Conservation (phyloP, 495 filamentous ascomycete species). For the Schizothecium vesticola region DNA sequence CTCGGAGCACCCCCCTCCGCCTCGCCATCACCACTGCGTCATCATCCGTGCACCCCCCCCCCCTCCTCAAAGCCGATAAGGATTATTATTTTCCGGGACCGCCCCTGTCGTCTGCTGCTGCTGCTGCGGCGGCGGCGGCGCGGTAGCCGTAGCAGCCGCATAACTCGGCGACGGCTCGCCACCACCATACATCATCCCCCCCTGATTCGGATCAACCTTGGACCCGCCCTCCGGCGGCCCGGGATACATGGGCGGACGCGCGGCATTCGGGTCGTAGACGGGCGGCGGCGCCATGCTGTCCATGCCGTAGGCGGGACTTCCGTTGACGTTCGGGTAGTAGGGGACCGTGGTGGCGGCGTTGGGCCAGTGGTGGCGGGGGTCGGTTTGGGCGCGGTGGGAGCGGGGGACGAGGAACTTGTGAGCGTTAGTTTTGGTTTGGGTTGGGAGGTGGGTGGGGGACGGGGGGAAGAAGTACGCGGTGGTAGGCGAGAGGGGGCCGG, state of each 20-base stretch:
- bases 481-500: conserved; percentile 57
- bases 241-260: conserved; percentile 51
- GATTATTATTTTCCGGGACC: background rate
- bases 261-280: conserved; percentile 43
- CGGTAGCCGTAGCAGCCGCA: background rate
- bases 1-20: no score
- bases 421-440: background rate
- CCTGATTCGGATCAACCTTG: conserved; percentile 55
- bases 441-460: background rate
- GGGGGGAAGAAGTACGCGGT: conserved; percentile 48
- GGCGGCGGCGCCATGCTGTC: conserved; percentile 54
- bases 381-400: conserved; percentile 47
- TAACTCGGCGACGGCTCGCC: conserved; percentile 35
- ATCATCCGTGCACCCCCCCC: background rate
- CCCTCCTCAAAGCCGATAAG: background rate
- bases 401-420: conserved; percentile 58
- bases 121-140: no score
- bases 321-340: conserved; percentile 19
- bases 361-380: conserved; percentile 46
- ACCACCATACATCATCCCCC: conserved; percentile 37
- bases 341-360: conserved; percentile 24
- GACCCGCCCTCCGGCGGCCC: conserved; percentile 48
- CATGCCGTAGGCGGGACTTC: conserved; percentile 44
- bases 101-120: background rate
- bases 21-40: background rate